These are phyloP conservation scores for Punctularia strigosozonata DNA, from an alignment of 768 basidiomycete genomes.

Conservation along the genomic window DNA sequence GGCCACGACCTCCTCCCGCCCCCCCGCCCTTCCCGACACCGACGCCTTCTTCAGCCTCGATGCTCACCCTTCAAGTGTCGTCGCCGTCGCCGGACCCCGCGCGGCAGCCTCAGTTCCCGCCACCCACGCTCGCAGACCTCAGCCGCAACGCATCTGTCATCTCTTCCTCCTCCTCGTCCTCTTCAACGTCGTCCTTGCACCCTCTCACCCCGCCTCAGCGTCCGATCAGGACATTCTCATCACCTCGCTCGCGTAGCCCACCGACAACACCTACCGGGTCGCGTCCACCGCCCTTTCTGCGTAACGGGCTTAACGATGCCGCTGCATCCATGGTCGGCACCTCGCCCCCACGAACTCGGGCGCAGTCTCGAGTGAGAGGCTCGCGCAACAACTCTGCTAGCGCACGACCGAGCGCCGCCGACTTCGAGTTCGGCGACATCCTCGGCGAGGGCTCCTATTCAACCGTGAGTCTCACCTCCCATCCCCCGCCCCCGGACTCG, in stretches of 20 bases:
- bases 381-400: slow-evolving; percentile 36
- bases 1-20: background rate
- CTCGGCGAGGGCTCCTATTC: slow-evolving; percentile 80
- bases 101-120: slow-evolving; percentile 12
- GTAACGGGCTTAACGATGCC: slow-evolving; percentile 30
- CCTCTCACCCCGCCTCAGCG: slow-evolving; percentile 36
- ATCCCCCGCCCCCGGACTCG: too few relatives aligned
- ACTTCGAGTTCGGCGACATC: slow-evolving; percentile 64
- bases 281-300: slow-evolving; percentile 42
- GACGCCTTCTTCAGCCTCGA: slow-evolving; percentile 12
- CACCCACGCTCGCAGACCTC: slow-evolving; percentile 45
- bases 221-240: slow-evolving; percentile 50
- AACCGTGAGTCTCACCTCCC: slow-evolving; percentile 35
- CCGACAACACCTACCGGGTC: slow-evolving; percentile 23
- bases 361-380: slow-evolving; percentile 18
- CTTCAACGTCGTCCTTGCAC: slow-evolving; percentile 29
- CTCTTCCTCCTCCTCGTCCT: slow-evolving; percentile 51
- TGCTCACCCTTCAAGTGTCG: slow-evolving; percentile 25
- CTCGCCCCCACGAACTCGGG: slow-evolving; percentile 19
- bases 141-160: slow-evolving; percentile 72
- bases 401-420: slow-evolving; percentile 35
- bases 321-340: slow-evolving; percentile 11
- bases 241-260: slow-evolving; percentile 47
- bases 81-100: slow-evolving; percentile 20
- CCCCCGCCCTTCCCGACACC: background rate